phyloP scores from a whole-genome alignment of 83 land plant genomes.

The Larix sibirica region DNA sequence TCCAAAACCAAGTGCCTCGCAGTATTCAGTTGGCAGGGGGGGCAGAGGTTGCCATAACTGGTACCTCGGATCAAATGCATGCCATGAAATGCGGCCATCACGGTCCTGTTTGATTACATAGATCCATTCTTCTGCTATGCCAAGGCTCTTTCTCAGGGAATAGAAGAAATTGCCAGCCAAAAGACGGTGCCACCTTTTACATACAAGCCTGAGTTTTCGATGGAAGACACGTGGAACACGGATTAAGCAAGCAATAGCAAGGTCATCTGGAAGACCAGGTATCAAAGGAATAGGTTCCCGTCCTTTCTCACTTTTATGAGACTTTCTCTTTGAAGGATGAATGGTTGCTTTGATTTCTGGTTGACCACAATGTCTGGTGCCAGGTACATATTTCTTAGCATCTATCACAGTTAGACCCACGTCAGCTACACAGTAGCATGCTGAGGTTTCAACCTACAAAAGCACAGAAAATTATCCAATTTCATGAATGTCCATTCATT shows the following conservation, averaged over 20 bases:
- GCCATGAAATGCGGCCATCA: conserved; percentile 56
- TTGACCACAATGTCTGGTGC: conserved; percentile 17
- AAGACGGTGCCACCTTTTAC: conserved; percentile 53
- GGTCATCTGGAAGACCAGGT: conserved; percentile 57
- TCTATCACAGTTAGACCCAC: conserved; percentile 20
- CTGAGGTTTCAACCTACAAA: conserved; percentile 17
- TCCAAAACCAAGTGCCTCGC: conserved; percentile 50
- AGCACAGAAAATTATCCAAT: too few relatives aligned
- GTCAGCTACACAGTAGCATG: conserved; percentile 19
- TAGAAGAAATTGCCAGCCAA: conserved; percentile 47
- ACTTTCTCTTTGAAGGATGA: conserved; percentile 11
- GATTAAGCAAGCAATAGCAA: conserved; percentile 56
- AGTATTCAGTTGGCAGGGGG: conserved; percentile 40
- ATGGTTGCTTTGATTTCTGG: conserved; percentile 16
- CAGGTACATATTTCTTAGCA: conserved; percentile 19
- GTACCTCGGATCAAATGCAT: conserved; percentile 52
- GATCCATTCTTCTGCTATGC: conserved; percentile 62
- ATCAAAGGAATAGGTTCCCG: conserved; percentile 33
- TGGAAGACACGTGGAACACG: conserved; percentile 53
- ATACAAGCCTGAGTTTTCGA: conserved; percentile 41
- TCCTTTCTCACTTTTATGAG: conserved; percentile 26
- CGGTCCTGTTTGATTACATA: conserved; percentile 54
- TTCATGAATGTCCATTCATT: too few relatives aligned
- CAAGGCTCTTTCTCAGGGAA: conserved; percentile 43
- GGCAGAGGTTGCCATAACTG: conserved; percentile 58